Percentiles rank a stretch among this genome's conserved stretches.
phyloP scores from a whole-genome alignment of 2,329 filamentous ascomycete species.

The Penicillium thymicola region DNA sequence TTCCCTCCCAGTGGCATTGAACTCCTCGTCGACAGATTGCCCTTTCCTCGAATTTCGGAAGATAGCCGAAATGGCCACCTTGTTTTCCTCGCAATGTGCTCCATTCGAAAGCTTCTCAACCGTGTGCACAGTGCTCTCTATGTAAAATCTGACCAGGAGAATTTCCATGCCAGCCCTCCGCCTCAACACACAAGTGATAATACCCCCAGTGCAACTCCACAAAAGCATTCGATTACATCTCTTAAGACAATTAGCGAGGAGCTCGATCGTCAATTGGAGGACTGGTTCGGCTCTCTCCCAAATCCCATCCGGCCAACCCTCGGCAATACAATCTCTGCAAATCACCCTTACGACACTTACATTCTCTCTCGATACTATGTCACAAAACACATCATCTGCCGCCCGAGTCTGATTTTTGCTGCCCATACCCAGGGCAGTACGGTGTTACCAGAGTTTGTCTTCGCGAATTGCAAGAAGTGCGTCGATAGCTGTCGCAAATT shows the following conservation, averaged over 20 bases:
- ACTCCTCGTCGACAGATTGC: slow-evolving; percentile 12
- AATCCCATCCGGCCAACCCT: slow-evolving; percentile 14
- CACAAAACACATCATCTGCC: slow-evolving; percentile 17
- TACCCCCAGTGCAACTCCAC: not conserved
- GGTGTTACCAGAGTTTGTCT: slow-evolving; percentile 7
- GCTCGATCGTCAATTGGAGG: slow-evolving; percentile 14
- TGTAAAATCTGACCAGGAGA: slow-evolving; percentile 15
- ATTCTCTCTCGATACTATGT: slow-evolving; percentile 16
- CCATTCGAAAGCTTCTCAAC: slow-evolving; percentile 17
- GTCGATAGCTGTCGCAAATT: slow-evolving; percentile 19
- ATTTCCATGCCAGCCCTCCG: not conserved
- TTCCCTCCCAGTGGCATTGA: slow-evolving; percentile 18
- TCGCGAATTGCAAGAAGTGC: slow-evolving; percentile 14
- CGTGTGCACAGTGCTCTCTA: slow-evolving; percentile 14
- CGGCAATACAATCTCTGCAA: not conserved
- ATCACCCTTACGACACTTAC: slow-evolving; percentile 12
- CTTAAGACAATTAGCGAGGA: slow-evolving; percentile 15
- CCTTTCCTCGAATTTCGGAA: slow-evolving; percentile 15
- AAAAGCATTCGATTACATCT: slow-evolving; percentile 9
- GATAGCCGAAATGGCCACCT: slow-evolving; percentile 8
- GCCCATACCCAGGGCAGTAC: slow-evolving; percentile 5
- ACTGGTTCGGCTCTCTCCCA: slow-evolving; percentile 16
- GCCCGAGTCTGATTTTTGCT: slow-evolving; percentile 16
- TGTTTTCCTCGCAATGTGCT: slow-evolving; percentile 20
- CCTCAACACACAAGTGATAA: not conserved